Base-by-base conservation (phyloP, 805 yeast genomes). In the Hanseniaspora occidentalis region DNA sequence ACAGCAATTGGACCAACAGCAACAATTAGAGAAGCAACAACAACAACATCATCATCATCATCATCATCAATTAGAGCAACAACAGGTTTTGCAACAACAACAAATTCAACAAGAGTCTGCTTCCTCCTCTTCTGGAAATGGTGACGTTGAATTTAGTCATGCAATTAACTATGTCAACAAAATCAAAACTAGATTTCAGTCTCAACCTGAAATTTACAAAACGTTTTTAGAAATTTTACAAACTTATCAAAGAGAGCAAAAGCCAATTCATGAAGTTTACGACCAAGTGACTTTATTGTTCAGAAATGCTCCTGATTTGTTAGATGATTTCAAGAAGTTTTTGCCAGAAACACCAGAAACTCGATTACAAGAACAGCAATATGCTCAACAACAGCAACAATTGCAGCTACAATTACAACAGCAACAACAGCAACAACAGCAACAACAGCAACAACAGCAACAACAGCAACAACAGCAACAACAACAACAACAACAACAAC, bases 121-220 rank as follows among this genome's bases (percentile, higher is more conserved):
- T n/a, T n/a, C 47, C 50, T 33, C 49, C 56, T 17, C 51, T 51
- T 10, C 11, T 33, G 6, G 18, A n/a, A 62, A 67, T 20, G 75
- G 73, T 2, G 96, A 94, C 37, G 89, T 86, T 14, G 97, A 92
- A 63, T 89, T 92, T 67, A 88, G 89, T 58, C 96, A 92, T 58
- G 98, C 98, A 16, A 92, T 92, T 47, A 81, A 80, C 50, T 92
- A 92, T 54, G 99, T 92, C 45, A 92, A 92, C 66, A 86, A 88
- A 62, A 92, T 92, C 56, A 94, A 94, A 59, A 88, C 86, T 42
- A 73, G 97, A 46, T 92, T 86, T 59, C 82, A 94, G 17, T 74
- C 78, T 53, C 95, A 88, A 59, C 98, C 98, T 1, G 96, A 89
- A 53, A 85, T 88, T 43, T 92, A 92, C 67, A 92, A 92, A 62